Base-by-base conservation (phyloP, 768 basidiomycete species). In the Boletus bicolor region DNA sequence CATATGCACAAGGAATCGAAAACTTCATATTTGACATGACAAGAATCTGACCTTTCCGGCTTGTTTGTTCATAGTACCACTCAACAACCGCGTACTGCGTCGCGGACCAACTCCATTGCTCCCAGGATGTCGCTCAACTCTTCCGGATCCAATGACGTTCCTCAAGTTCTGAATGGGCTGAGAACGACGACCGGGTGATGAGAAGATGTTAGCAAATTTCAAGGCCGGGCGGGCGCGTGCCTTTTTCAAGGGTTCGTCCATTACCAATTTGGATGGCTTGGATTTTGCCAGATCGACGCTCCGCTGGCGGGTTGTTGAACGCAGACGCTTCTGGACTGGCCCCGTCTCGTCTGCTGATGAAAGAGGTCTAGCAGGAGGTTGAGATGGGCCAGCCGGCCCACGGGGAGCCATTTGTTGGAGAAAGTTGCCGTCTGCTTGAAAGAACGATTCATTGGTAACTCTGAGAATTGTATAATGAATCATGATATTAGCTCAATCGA, bases 201-300 rank as follows among this genome's bases (percentile, higher is more conserved):
- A 89, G 87, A 88, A 87, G 79, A 87, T 79, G 78, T 88, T 88
- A 87, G 84, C 80, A 86, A 87, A 83, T 77, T 82, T 85, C 82
- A 88, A 81, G 81, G 84, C 86, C 86, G 85, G 85, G 84, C 85
- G 87, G 80, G 83, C 84, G 85, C 87, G 84, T 89, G 85, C 89
- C 89, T 91, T 91, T 87, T 89, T 89, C 80, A 80, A 77, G 72
- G 84, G 82, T 73, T 87, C 85, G 75, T 86, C 86, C 65, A 79
- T 72, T 68, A 75, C 75, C 64, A 80, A 71, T 78, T 87, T 89
- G 68, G 76, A 79, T 61, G 80, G 72, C 71, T 85, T 86, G 49
- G 77, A 70, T 71, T 82, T 85, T 58, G 75, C 71, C 63, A 67
- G 45, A 68, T 76, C 76, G 53, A 74, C 71, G 69, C 81, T 79